These are phyloP conservation scores for Amorphotheca resinae DNA, from an alignment of 495 filamentous ascomycete species.

Conservation along the genomic window DNA sequence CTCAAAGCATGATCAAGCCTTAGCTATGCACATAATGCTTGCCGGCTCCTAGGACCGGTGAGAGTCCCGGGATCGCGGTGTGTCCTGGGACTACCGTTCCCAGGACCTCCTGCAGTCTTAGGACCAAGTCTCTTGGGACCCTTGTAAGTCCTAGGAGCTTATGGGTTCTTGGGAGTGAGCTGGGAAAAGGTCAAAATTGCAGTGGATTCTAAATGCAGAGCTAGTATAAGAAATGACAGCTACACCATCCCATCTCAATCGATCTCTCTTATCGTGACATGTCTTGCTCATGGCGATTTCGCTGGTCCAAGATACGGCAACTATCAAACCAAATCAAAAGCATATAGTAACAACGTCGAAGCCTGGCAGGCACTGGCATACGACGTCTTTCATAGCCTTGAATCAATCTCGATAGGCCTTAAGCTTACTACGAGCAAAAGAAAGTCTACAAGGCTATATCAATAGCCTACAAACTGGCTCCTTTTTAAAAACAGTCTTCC, in stretches of 20 bases:
- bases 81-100: conserved; percentile 6
- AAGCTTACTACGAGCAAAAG: no score
- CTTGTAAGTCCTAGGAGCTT: conserved; percentile 1
- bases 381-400: conserved; percentile 8
- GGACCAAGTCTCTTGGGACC: conserved; percentile 5
- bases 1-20: conserved; percentile 4
- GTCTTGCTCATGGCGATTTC: conserved; percentile 11
- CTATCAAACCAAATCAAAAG: conserved; percentile 9
- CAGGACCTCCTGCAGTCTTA: conserved; percentile 3
- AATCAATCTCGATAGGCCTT: conserved; percentile 5
- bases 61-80: conserved; percentile 6
- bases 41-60: no score
- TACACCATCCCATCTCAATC: conserved; percentile 10
- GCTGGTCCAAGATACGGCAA: conserved; percentile 9
- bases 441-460: conserved; percentile 2
- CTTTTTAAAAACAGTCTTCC: conserved; percentile 6
- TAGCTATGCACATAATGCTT: conserved; percentile 3
- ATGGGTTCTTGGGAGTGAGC: conserved; percentile 6
- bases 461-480: conserved; percentile 1
- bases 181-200: conserved; percentile 5
- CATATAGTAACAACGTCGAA: conserved; percentile 9
- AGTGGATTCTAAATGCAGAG: conserved; percentile 12
- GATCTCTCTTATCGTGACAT: conserved; percentile 12
- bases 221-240: conserved; percentile 12
- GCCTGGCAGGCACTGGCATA: conserved; percentile 9